These are phyloP conservation scores for Fragosphaeria purpurea DNA, from an alignment of 2,329 filamentous ascomycete species.

Conservation along the genomic window DNA sequence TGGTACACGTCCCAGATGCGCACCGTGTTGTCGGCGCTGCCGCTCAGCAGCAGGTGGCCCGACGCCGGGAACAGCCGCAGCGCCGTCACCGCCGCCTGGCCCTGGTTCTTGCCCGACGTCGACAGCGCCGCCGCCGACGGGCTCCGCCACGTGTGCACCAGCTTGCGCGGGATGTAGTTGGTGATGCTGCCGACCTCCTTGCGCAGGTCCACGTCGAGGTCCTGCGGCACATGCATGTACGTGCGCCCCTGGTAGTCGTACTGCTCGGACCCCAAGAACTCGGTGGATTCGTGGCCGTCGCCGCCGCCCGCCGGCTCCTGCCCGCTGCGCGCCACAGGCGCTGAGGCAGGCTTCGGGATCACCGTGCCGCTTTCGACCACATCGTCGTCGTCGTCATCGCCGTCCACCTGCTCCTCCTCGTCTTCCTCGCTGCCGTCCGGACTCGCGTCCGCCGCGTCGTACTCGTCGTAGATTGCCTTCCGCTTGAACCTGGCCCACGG, in stretches of 20 bases:
- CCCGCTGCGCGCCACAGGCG: conserved; percentile 46
- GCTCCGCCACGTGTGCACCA: conserved; percentile 80
- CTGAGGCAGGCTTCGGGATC: conserved; percentile 43
- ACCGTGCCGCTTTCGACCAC: conserved; percentile 55
- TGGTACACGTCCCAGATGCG: conserved; percentile 96
- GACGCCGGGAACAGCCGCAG: conserved; percentile 82
- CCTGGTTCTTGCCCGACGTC: neutral
- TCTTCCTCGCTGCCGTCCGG: conserved; percentile 63
- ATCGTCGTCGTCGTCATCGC: conserved; percentile 56
- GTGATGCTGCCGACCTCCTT: conserved; percentile 72
- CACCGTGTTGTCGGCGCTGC: conserved; percentile 81
- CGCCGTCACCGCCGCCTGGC: conserved; percentile 71
- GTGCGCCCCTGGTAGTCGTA: conserved; percentile 92
- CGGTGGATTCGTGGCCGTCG: conserved; percentile 72
- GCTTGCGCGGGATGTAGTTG: conserved; percentile 92
- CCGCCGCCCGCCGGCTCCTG: conserved; percentile 57
- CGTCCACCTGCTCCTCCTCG: conserved; percentile 67
- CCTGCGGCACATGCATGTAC: conserved; percentile 90
- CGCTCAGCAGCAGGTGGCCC: conserved; percentile 80
- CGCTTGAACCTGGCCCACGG: conserved; percentile 84
- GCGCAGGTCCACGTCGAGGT: conserved; percentile 73
- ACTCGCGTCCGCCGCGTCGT: conserved; percentile 53
- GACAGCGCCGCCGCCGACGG: conserved; percentile 35
- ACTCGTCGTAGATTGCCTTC: conserved; percentile 57
- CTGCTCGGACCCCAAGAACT: conserved; percentile 74